Conservation (phyloP, 2,329 filamentous ascomycete species). For the Herpotrichia juniperi region DNA sequence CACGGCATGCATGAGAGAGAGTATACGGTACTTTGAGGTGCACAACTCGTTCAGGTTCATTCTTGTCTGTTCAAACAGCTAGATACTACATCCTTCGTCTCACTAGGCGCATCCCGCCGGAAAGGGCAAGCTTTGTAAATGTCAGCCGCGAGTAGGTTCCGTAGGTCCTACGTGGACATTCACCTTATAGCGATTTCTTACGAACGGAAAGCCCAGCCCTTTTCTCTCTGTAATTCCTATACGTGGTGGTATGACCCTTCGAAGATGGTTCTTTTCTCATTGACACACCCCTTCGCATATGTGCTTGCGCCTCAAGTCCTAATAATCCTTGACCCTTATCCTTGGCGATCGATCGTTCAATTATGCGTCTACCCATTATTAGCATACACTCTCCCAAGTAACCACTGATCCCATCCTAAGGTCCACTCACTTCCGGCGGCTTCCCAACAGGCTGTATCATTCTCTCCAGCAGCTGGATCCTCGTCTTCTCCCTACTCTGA, state of each 20-base stretch:
- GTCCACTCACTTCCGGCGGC: constrained; percentile 62
- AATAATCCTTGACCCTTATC: no score
- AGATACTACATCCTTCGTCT: not conserved
- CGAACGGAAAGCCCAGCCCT: no score
- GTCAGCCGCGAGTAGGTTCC: not conserved
- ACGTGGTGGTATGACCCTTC: no score
- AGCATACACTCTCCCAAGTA: not conserved
- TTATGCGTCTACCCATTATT: constrained; percentile 15
- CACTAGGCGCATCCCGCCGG: not conserved
- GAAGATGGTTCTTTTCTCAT: no score
- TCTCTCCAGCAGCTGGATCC: constrained; percentile 78
- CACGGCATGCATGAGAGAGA: not conserved
- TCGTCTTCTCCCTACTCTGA: constrained; percentile 79
- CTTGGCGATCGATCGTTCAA: no score
- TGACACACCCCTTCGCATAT: no score
- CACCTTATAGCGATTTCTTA: not conserved
- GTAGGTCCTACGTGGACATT: not conserved
- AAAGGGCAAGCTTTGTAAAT: not conserved
- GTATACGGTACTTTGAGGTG: not conserved
- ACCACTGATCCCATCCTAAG: not conserved
- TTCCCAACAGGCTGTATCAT: constrained; percentile 71
- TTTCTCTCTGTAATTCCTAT: no score
- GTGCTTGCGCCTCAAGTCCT: no score
- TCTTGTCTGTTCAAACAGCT: not conserved
- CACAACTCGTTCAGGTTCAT: not conserved